Conservation (phyloP, 2,329 filamentous ascomycete species). For the Penicillium brevicompactum region DNA sequence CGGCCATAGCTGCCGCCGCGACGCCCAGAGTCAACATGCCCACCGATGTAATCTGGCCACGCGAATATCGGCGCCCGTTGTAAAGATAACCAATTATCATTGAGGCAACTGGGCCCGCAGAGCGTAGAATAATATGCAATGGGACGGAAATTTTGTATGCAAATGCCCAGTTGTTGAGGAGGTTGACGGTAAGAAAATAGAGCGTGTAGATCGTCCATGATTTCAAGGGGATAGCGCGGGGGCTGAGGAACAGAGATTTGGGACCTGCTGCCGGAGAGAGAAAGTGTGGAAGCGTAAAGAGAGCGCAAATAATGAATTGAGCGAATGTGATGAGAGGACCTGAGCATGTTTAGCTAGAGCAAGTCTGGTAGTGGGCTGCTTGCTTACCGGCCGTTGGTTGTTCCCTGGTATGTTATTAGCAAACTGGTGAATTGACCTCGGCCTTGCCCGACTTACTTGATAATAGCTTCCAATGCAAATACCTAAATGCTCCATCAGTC, state of each 20-base stretch:
- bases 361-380: neutral
- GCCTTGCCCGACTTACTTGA: slow-evolving; percentile 67
- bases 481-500: slow-evolving; percentile 58
- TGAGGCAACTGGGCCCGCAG: slow-evolving; percentile 92
- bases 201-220: slow-evolving; percentile 88
- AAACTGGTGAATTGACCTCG: neutral
- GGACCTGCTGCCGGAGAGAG: slow-evolving; percentile 63
- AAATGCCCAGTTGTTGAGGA: slow-evolving; percentile 97
- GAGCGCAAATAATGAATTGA: slow-evolving; percentile 80
- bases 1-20: slow-evolving; percentile 83
- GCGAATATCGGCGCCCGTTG: slow-evolving; percentile 76
- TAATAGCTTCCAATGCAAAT: slow-evolving; percentile 92
- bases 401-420: slow-evolving; percentile 57
- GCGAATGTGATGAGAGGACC: slow-evolving; percentile 86
- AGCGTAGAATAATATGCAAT: slow-evolving; percentile 93
- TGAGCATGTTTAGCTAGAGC: slow-evolving; percentile 34
- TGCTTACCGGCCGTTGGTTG: slow-evolving; percentile 77
- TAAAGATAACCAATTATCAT: slow-evolving; percentile 87
- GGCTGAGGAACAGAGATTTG: slow-evolving; percentile 71
- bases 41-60: slow-evolving; percentile 78
- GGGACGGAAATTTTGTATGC: slow-evolving; percentile 96
- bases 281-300: slow-evolving; percentile 75
- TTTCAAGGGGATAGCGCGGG: slow-evolving; percentile 76
- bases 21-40: slow-evolving; percentile 82
- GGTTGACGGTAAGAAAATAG: slow-evolving; percentile 90